These are phyloP conservation scores for Lentinula sp. DNA, from an alignment of 768 basidiomycete species.

Conservation along the genomic window DNA sequence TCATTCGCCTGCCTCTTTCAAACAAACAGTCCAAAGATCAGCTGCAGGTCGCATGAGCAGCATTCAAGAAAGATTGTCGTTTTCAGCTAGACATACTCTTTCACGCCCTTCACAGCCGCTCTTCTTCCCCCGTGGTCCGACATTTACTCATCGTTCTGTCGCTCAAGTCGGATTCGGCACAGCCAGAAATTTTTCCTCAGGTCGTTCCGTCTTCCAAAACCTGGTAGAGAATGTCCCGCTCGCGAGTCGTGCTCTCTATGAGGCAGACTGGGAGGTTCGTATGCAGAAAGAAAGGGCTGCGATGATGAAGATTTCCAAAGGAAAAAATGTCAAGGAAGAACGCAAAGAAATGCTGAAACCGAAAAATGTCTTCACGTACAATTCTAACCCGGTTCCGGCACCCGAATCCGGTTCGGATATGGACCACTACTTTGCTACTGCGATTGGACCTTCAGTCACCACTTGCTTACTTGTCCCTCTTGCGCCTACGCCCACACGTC, in stretches of 20 bases:
- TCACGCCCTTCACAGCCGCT: slow-evolving; percentile 36
- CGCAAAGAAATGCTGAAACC: slow-evolving; percentile 29
- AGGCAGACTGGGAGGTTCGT: slow-evolving; percentile 65
- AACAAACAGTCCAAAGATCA: slow-evolving; percentile 20
- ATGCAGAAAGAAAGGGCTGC: slow-evolving; percentile 35
- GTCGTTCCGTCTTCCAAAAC: slow-evolving; percentile 73
- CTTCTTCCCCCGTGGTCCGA: slow-evolving; percentile 53
- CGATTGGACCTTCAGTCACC: slow-evolving; percentile 33
- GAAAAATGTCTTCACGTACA: slow-evolving; percentile 3
- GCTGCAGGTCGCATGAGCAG: slow-evolving; percentile 27
- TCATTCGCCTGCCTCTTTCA: slow-evolving; percentile 20
- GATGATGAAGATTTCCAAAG: slow-evolving; percentile 20
- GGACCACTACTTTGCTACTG: slow-evolving; percentile 56
- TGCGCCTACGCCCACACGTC: slow-evolving; percentile 64
- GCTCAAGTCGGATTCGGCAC: slow-evolving; percentile 71
- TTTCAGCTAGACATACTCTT: slow-evolving; percentile 48
- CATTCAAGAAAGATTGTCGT: slow-evolving; percentile 53
- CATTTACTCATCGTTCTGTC: slow-evolving; percentile 39
- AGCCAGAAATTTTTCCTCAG: slow-evolving; percentile 69
- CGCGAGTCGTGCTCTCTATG: slow-evolving; percentile 65
- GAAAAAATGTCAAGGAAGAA: slow-evolving; percentile 18
- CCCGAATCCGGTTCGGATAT: slow-evolving; percentile 30
- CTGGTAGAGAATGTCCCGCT: slow-evolving; percentile 76
- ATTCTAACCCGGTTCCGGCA: slow-evolving; percentile 6
- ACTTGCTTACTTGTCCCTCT: slow-evolving; percentile 73